Evolutionary conservation across 2,329 filamentous ascomycete genomes (phyloP).

Genomic region (Fusarium luffae): DNA sequence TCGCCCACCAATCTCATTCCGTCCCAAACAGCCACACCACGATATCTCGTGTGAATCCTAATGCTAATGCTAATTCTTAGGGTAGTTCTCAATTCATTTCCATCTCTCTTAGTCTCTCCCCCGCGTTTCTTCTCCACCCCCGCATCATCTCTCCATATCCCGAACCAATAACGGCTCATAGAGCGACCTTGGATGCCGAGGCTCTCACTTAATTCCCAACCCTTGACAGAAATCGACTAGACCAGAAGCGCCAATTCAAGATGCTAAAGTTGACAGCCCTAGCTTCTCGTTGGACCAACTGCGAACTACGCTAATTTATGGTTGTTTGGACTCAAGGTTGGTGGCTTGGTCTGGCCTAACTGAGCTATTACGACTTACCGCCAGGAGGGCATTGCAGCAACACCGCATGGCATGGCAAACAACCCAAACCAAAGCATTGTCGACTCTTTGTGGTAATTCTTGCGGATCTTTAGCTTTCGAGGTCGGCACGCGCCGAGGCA

Average conservation of each 20-base stretch:
- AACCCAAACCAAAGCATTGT: constrained; percentile 4
- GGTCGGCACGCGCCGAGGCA: constrained; percentile 18
- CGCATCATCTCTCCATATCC: constrained; percentile 20
- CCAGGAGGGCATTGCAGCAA: constrained; percentile 3
- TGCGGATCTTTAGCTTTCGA: constrained; percentile 15
- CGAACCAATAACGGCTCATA: constrained; percentile 29
- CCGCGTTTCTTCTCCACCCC: constrained; percentile 33
- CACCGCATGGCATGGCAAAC: constrained; percentile 8
- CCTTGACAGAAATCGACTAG: background rate
- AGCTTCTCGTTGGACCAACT: constrained; percentile 14
- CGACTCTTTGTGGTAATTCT: constrained; percentile 16
- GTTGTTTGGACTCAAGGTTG: constrained; percentile 24
- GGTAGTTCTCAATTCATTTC: background rate
- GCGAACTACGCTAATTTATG: constrained; percentile 29
- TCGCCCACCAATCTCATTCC: background rate
- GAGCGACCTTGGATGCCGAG: constrained; percentile 34
- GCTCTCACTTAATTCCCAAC: constrained; percentile 14
- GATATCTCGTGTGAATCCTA: background rate
- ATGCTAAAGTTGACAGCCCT: background rate
- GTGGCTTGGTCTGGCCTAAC: constrained; percentile 6
- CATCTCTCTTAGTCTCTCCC: constrained; percentile 9
- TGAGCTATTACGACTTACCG: constrained; percentile 10
- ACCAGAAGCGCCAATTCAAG: background rate
- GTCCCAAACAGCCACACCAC: constrained; percentile 1
- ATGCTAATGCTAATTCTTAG: background rate